Conservation (phyloP, 257 asterid genomes). For the Capsicum chinense region DNA sequence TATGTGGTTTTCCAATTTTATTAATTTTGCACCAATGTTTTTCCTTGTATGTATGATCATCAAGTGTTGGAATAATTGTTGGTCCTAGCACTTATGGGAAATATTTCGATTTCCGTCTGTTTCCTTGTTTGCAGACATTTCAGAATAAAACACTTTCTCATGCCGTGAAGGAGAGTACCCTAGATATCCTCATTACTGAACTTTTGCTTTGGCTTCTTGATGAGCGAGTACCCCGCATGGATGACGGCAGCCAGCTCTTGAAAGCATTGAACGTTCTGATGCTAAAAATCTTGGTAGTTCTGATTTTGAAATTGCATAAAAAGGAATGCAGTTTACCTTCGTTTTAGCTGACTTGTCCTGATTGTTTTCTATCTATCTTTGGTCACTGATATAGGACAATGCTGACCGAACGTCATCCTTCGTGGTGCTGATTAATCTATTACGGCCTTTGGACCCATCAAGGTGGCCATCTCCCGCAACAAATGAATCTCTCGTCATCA, state of each 20-base stretch:
- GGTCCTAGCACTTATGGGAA: background rate
- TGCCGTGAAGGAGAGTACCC: slow-evolving; percentile 88
- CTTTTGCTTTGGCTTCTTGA: slow-evolving; percentile 98
- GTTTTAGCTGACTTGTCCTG: slow-evolving; percentile 24
- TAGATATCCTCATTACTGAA: slow-evolving; percentile 90
- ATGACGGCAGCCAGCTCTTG: slow-evolving; percentile 98
- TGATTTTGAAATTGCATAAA: slow-evolving; percentile 1
- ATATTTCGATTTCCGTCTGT: slow-evolving; percentile 23
- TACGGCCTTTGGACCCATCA: slow-evolving; percentile 94
- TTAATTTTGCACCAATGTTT: background rate
- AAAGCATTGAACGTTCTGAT: slow-evolving; percentile 96
- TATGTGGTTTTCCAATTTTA: slow-evolving; percentile 25
- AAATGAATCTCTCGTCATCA: slow-evolving; percentile 66
- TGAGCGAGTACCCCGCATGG: slow-evolving; percentile 97
- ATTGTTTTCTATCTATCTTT: slow-evolving; percentile 30
- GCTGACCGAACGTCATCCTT: slow-evolving; percentile 97
- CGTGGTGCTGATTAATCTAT: slow-evolving; percentile 84
- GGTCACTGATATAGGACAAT: slow-evolving; percentile 66
- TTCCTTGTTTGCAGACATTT: slow-evolving; percentile 66
- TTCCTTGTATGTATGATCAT: background rate
- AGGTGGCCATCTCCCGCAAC: slow-evolving; percentile 95
- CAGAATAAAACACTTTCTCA: slow-evolving; percentile 88
- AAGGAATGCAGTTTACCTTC: slow-evolving; percentile 18
- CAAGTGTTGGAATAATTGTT: background rate
- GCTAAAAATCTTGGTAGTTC: slow-evolving; percentile 87